Percentiles rank a stretch among this genome's conserved stretches.
Conservation (phyloP, 2,329 filamentous ascomycete species). For the Fonsecaea monophora region DNA sequence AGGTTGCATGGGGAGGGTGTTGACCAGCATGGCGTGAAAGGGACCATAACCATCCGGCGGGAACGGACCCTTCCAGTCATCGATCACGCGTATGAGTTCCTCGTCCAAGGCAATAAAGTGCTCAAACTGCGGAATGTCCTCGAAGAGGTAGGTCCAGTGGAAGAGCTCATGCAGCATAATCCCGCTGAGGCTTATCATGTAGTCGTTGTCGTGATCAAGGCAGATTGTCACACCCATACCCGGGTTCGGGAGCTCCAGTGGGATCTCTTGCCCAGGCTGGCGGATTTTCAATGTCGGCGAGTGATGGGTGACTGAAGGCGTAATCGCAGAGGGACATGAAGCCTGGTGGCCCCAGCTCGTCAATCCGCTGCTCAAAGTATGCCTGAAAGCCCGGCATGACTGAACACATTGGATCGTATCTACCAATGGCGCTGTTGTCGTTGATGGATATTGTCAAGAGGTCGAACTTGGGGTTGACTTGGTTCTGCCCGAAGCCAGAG, state of each 20-base stretch:
- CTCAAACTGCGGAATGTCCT: not conserved
- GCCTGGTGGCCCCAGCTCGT: not conserved
- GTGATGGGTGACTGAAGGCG: not conserved
- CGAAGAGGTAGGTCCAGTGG: conserved; percentile 9
- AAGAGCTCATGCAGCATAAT: conserved; percentile 19
- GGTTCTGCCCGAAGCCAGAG: not conserved
- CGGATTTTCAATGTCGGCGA: not conserved
- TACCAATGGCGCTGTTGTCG: conserved; percentile 1
- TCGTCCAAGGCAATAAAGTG: not conserved
- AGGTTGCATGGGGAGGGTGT: not conserved
- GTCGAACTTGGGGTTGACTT: not conserved
- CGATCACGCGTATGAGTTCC: not conserved
- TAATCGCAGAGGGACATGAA: not conserved
- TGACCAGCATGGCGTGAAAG: conserved; percentile 5
- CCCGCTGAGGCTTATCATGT: conserved; percentile 12
- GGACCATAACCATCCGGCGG: conserved; percentile 11
- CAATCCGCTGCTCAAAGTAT: not conserved
- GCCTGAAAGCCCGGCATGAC: not conserved
- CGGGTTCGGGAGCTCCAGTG: not conserved
- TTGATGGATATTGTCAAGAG: not conserved
- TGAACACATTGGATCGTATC: not conserved
- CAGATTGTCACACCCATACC: conserved; percentile 14
- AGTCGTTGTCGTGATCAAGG: conserved; percentile 11
- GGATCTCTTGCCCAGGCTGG: conserved; percentile 6
- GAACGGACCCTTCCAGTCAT: conserved; percentile 2